Base-by-base conservation (phyloP, 2,329 filamentous ascomycete species). In the Neonectria sp. region DNA sequence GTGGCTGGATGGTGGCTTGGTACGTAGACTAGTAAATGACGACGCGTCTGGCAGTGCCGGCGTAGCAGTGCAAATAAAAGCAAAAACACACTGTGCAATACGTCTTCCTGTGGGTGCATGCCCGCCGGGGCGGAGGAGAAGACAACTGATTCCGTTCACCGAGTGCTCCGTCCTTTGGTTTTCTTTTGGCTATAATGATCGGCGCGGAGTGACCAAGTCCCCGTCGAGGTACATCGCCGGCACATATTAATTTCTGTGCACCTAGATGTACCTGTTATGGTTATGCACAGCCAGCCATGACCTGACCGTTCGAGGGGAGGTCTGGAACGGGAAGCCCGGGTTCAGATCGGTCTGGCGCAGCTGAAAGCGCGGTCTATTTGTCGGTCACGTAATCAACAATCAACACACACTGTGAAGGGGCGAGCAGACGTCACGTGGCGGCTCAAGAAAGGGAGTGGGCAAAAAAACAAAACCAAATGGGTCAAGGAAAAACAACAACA, bases 1-100 rank as follows among this genome's bases (percentile, higher is more conserved):
- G 63, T 66, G 61, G 60, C 63, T 71, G 53, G 40, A 70, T 70
- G 43, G 45, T 65, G 69, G 46, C 68, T 61, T 43, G 45, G 51
- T 31, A 52, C 51, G 59, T 64, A 21, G 21, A 21, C 21, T 21
- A 21, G 21, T 21, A 65, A 61, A 53, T 63, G 37, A 57, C 70
- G 61, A 58, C 66, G 55, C 63, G 52, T 53, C 12, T 11, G 33
- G 31, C n/a, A 45, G 40, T 45, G 40, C n/a, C 24, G 11, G 51
- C 29, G 21, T 52, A 31, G n/a, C 31, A 4, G 51, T 35, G 51
- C n/a, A 24, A 9, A 12, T 11, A 15, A 9, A 9, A 17, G 15
- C 3, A 21, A 15, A 12, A 13, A 5, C 11, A 2, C 5, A 35
- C 29, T 24, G 40, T 53, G 4, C 51, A 15, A 5, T 17, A 15